A percentile compares a stretch with the other conserved stretches of the same genome.
phyloP scores from a whole-genome alignment of 140 eudicot genomes.

The Cichorium intybus region DNA sequence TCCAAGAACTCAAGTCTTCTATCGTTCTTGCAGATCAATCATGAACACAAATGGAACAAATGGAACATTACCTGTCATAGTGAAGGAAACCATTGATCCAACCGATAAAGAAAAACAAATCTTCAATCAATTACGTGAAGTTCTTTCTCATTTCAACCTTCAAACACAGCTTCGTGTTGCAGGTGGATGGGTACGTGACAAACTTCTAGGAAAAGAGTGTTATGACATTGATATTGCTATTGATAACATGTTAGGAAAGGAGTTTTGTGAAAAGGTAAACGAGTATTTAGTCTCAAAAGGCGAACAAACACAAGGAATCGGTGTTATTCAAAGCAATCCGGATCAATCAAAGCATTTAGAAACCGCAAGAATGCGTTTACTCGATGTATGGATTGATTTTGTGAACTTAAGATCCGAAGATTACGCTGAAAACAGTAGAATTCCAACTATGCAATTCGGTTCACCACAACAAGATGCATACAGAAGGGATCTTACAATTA shows the following conservation, averaged over 20 bases:
- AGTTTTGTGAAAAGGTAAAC: conserved; percentile 71
- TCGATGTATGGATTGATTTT: conserved; percentile 76
- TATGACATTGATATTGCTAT: conserved; percentile 86
- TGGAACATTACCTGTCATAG: conserved; percentile 29
- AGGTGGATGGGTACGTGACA: conserved; percentile 97
- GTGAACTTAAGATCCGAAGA: conserved; percentile 86
- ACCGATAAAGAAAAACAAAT: conserved; percentile 59
- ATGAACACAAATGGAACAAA: conserved; percentile 13
- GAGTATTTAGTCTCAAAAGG: conserved; percentile 67
- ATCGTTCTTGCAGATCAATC: conserved; percentile 14
- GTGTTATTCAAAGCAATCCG: conserved; percentile 86
- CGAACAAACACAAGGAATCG: conserved; percentile 58
- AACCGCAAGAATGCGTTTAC: conserved; percentile 84
- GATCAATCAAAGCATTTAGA: conserved; percentile 93
- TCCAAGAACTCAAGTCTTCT: conserved; percentile 3
- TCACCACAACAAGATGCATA: conserved; percentile 85
- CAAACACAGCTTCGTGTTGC: conserved; percentile 85
- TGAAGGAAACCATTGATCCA: conserved; percentile 51
- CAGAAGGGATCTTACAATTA: conserved; percentile 84
- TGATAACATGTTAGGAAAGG: conserved; percentile 76
- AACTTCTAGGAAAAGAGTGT: conserved; percentile 86
- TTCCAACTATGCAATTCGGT: conserved; percentile 89
- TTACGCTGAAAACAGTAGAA: conserved; percentile 72
- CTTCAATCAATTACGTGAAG: conserved; percentile 61
- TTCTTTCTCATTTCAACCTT: conserved; percentile 50